Evolutionary conservation across 768 basidiomycete genomes (phyloP).

Genomic region (Mycena latifolia): DNA sequence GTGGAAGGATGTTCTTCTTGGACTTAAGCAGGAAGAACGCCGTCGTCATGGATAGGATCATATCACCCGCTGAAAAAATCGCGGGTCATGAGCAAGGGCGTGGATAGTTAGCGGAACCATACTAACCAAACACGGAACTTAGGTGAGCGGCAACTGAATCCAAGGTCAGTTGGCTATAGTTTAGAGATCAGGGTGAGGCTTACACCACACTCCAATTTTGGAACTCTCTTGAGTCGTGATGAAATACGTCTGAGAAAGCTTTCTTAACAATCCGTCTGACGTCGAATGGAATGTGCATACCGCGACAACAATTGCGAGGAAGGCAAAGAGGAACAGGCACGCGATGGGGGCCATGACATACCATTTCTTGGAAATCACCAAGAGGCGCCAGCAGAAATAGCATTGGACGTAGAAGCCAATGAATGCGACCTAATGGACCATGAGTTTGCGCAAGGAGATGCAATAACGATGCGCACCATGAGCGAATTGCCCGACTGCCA

Average conservation of each 20-base stretch:
- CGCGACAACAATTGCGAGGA: constrained; percentile 41
- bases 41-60: constrained; percentile 42
- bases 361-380: constrained; percentile 40
- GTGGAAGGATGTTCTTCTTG: constrained; percentile 44
- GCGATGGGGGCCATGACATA: constrained; percentile 41
- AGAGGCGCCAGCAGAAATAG: constrained; percentile 48
- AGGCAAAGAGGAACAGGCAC: constrained; percentile 42
- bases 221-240: constrained; percentile 35
- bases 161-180: not conserved
- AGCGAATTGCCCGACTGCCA: constrained; percentile 47
- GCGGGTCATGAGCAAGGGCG: not conserved
- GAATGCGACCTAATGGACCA: constrained; percentile 41
- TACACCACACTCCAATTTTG: constrained; percentile 46
- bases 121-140: constrained; percentile 42
- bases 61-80: constrained; percentile 42
- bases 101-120: not conserved
- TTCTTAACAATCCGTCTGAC: no score
- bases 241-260: constrained; percentile 41
- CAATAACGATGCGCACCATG: constrained; percentile 37
- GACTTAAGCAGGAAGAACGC: constrained; percentile 46
- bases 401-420: constrained; percentile 49
- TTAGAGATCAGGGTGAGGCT: constrained; percentile 6
- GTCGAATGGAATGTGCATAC: constrained; percentile 34
- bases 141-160: constrained; percentile 44
- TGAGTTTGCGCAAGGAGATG: not conserved